Evolutionary conservation across 176 grass and related monocot species (phyloP), one percentile per base, ranked within the genome.

Genomic region (Cocos nucifera): DNA sequence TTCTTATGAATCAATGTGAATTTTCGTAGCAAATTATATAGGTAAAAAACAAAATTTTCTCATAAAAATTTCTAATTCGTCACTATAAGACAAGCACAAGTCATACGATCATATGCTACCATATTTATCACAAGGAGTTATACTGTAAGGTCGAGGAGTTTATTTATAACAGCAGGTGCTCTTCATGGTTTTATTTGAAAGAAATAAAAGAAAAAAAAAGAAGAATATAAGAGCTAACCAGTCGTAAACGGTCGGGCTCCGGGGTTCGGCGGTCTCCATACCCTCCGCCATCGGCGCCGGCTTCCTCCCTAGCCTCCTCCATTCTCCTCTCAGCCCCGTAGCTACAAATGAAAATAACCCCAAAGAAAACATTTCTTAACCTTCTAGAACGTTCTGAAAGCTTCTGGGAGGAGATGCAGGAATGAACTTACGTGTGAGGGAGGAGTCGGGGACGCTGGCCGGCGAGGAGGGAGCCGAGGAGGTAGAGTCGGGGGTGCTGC

Each of bases 201-300:
- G 10, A 44, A 44, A 44, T 44, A 0, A 0, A 12, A 3, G 0
- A 44, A 14, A 12, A 3, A 3, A 44, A 14, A 44, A 12, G 10
- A 12, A 17, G 8, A 5, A 27, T 21, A 59, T 14, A 17, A 17
- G 21, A 23, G 57, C 53, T 19, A 57, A 68, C 65, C 65, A 68
- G 27, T 68, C 65, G 25, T 68, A 68, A 27, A 68, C 65, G 53
- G 53, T 57, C 5, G 65, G 65, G 10, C 2, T 19, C 19, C 65
- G 54, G 26, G 65, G 65, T 26, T 20, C 26, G 28, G n/a, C 65
- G 14, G 14, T 22, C 17, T 56, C 28, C 53, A 9, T 44, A 15
- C 53, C 65, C 28, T 44, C 52, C n/a, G 29, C 22, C 15, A 17
- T 28, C 28, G 52, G 17, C 14, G 51, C 6, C 63, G 5, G 24